Conservation (phyloP, 768 basidiomycete genomes). For the Arthromyces matolae region DNA sequence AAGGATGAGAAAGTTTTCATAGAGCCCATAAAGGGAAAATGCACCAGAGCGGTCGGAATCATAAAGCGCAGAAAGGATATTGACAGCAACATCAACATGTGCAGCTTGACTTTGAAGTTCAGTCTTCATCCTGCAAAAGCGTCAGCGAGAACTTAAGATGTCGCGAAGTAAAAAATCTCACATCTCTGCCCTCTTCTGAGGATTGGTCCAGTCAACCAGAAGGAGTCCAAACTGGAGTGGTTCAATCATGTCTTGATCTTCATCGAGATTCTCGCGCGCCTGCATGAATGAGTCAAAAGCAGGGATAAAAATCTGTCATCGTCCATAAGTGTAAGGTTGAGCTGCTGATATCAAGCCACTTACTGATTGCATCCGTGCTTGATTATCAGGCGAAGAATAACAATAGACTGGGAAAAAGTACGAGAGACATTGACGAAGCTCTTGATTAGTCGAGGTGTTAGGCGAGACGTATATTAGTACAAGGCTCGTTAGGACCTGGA, state of each 20-base stretch:
- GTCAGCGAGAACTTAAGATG: neutral
- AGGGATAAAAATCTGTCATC: conserved; percentile 62
- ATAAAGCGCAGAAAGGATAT: conserved; percentile 48
- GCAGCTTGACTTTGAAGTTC: conserved; percentile 23
- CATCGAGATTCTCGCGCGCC: conserved; percentile 61
- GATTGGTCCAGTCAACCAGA: conserved; percentile 87
- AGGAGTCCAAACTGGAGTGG: conserved; percentile 73
- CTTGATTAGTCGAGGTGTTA: conserved; percentile 77
- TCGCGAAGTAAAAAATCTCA: conserved; percentile 16
- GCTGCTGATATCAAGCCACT: conserved; percentile 12
- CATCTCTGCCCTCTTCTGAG: conserved; percentile 59
- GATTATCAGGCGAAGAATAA: conserved; percentile 79
- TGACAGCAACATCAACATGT: conserved; percentile 57
- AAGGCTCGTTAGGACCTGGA: conserved; percentile 38
- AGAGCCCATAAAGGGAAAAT: conserved; percentile 3
- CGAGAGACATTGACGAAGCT: conserved; percentile 86
- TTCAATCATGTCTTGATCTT: conserved; percentile 69
- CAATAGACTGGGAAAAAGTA: conserved; percentile 97
- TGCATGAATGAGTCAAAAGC: conserved; percentile 60
- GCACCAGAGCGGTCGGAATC: conserved; percentile 45
- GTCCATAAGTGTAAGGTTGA: neutral
- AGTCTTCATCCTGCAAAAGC: conserved; percentile 9
- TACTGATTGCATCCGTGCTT: conserved; percentile 57
- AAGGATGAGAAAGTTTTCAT: neutral
- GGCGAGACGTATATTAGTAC: conserved; percentile 77